Evolutionary conservation across 169 alveolate species (phyloP), one percentile per base, ranked within the genome.

Genomic region (Cryptosporidium parvum): DNA sequence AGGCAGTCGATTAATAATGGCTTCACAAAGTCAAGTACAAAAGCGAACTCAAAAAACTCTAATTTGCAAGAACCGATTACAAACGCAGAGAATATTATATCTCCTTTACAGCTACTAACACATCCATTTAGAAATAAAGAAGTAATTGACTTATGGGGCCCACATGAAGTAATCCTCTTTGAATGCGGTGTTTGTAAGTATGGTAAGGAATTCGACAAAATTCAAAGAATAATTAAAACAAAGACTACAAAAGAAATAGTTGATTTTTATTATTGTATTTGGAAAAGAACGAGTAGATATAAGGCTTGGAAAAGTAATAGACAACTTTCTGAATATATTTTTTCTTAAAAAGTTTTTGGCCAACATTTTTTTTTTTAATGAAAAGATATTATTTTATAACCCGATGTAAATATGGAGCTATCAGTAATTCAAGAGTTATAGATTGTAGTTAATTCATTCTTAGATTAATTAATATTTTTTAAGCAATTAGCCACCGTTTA

Each of bases 121-220:
- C 91, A 91, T 39, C 94, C 93, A 14, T 56, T 91, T 23, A 58
- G 93, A 26, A 86, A 84, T 35, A 84, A 59, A n/a, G 92, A 94
- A 44, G 92, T 92, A 42, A 59, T 94, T 33, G 97, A 94, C 68
- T 92, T 93, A 69, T 94, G 97, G 97, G 97, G 96, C 5, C 97
- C 97, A 21, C 92, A 94, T 51, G 97, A 94, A 58, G 92, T 94
- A 18, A 94, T 93, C 8, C 91, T 94, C 21, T 94, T 94, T 75
- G 97, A 94, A 85, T 92, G 94, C 18, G 97, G 93, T 9, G 91
- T 94, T 53, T 94, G 95, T 45, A 93, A 92, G 62, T 92, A 94
- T 85, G 97, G 97, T 39, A 94, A 94, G 45, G 97, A 94, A 71
- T 94, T 94, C 86, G 87, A 92, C 87, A 93, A 91, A 48, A 85